Conservation (phyloP, 2,329 filamentous ascomycete genomes). For the Alternaria novae-zelandiae region DNA sequence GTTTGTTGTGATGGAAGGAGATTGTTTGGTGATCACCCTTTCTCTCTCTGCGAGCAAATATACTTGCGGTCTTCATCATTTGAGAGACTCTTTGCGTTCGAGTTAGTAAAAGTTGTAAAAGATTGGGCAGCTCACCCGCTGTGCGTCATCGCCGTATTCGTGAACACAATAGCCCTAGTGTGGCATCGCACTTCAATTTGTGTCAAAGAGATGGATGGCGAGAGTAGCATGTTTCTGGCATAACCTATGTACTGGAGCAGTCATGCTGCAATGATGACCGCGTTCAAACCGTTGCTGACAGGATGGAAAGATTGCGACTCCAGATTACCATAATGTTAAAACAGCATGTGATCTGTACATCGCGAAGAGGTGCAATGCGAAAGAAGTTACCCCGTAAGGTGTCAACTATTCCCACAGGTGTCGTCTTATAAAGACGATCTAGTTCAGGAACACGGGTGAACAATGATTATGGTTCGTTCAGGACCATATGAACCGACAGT, state of each 20-base stretch:
- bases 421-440: rapidly evolving
- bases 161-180: background rate
- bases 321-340: too few relatives aligned
- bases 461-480: background rate
- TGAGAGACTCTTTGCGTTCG: background rate
- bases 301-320: too few relatives aligned
- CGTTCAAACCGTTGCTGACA: too few relatives aligned
- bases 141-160: rapidly evolving
- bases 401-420: background rate
- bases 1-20: background rate
- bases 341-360: too few relatives aligned
- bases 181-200: background rate
- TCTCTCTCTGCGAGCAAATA: background rate
- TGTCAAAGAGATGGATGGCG: too few relatives aligned
- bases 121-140: background rate
- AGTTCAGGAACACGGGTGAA: rapidly evolving
- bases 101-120: background rate
- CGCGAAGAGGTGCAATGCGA: too few relatives aligned
- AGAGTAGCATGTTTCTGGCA: too few relatives aligned
- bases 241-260: too few relatives aligned
- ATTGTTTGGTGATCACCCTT: background rate
- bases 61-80: background rate
- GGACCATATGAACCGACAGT: background rate
- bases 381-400: too few relatives aligned
- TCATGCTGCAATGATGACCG: too few relatives aligned